Evolutionary conservation across 345 rosid genomes (phyloP), one percentile per base, ranked within the genome.

Genomic region (Dimocarpus longan): DNA sequence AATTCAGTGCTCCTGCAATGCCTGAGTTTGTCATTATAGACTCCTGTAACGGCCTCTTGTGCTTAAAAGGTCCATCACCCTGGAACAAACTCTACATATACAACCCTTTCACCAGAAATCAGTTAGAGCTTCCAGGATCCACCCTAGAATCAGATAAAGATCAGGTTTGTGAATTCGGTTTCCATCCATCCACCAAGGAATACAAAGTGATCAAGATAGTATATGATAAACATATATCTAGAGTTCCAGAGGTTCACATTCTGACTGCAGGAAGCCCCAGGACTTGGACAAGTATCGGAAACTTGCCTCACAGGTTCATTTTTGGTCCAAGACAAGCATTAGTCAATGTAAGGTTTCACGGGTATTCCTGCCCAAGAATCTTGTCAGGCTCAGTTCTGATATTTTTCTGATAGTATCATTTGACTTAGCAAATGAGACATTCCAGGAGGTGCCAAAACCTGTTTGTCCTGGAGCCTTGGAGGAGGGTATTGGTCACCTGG

Each of bases 201-300:
- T 88, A 84, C 85, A 89, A 89, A 83, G 84, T 85, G 44, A 69
- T 89, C 16, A 85, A 78, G 79, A 73, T 85, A 6, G 81, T 84
- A 1, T 82, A 85, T 74, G 84, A 86, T 32, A 62, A 87, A 70
- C 74, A 77, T 40, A 19, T 42, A 52, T 79, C 28, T 32, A 66
- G 56, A 19, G 56, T 1, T 48, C 71, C 90, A 24, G 81, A 87
- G 8, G 84, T 85, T 18, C 87, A 84, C 32, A 68, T 86, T 44
- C 70, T 89, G 3, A 84, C 85, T 0, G 21, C 84, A 5, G 88
- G 79, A 22, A 16, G 56, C 62, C n/a, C 37, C 66, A 0, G 43
- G 15, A 59, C 43, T 5, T 89, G 86, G 83, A 86, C 78, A 76
- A 86, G 78, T 60, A 19, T 75, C 8, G 82, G 84, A 4, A 28